Base-by-base conservation (phyloP, 169 alveolate genomes). In the Theileria sp. region DNA sequence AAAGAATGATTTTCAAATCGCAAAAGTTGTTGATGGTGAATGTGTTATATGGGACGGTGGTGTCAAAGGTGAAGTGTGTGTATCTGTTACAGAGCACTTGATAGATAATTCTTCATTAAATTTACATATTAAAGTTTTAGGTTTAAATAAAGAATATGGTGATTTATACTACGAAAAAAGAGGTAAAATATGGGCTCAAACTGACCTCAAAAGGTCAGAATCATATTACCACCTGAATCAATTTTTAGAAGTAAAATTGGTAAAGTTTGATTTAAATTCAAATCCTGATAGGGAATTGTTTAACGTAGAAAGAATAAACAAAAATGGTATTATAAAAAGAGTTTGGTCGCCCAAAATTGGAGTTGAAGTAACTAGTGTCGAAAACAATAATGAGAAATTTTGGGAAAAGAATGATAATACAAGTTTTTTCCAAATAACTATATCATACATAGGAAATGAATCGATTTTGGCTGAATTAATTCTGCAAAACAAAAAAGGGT, bases 331-430 rank as follows among this genome's bases (percentile, higher is more conserved):
- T 19, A 25, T 44, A 21, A 19, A 36, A 26, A 25, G 21, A 9
- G 34, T 25, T 44, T 66, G 3, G 10, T 36, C 61, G 0, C 75
- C 75, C 10, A 66, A 66, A 66, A 21, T 66, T 21, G 75, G 75
- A 21, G 58, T 66, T 26, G 12, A 21, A 17, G 75, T 66, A 25
- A 38, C 26, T 10, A 66, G 58, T 26, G 75, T 66, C 15, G 75
- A 26, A 21, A 19, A 25, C 58, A 25, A 38, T 3, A 66, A 66
- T 25, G 44, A 44, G 61, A 25, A 21, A 44, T 7, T 66, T 36
- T 66, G 75, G 75, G 75, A 17, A 66, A 44, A 66, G 67, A 58
- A 25, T 66, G 34, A 25, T 0, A 21, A 32, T 19, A 10, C 51
- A 44, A 66, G 23, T 12, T 25, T 66, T 44, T 36, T 66, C 61